Evolutionary conservation across 768 basidiomycete genomes (phyloP).

Genomic region (Lactifluus rugatus): DNA sequence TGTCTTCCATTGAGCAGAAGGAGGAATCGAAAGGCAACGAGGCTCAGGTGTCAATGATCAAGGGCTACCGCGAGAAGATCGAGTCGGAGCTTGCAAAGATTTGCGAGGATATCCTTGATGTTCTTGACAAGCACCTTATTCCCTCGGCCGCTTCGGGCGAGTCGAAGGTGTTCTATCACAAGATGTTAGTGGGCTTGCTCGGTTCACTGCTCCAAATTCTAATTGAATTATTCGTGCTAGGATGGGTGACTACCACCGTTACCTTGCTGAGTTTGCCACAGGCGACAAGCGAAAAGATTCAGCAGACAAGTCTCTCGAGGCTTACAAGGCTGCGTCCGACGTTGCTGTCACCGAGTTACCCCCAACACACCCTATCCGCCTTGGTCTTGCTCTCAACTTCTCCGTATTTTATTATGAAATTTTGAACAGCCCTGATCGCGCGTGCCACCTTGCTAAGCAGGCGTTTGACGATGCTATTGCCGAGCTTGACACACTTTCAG

Average conservation of each 20-base stretch:
- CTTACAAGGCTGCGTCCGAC: slow-evolving; percentile 96
- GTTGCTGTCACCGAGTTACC: slow-evolving; percentile 94
- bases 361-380: slow-evolving; percentile 94
- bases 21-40: slow-evolving; percentile 98
- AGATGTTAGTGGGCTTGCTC: slow-evolving; percentile 60
- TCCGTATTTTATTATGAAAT: slow-evolving; percentile 99
- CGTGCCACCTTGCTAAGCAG: slow-evolving; percentile 97
- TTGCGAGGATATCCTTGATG: slow-evolving; percentile 96
- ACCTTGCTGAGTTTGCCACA: slow-evolving; percentile 96
- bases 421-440: slow-evolving; percentile 96
- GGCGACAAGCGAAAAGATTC: slow-evolving; percentile 96
- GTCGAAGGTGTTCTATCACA: slow-evolving; percentile 99
- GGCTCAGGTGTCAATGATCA: slow-evolving; percentile 93
- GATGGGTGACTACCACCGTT: slow-evolving; percentile 99
- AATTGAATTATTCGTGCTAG: slow-evolving; percentile 31
- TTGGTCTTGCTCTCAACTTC: slow-evolving; percentile 98
- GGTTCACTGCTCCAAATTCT: not conserved
- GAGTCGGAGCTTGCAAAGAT: slow-evolving; percentile 95
- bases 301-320: slow-evolving; percentile 94
- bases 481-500: slow-evolving; percentile 96
- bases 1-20: slow-evolving; percentile 98
- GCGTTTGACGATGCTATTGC: slow-evolving; percentile 99
- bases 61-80: slow-evolving; percentile 96
- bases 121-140: slow-evolving; percentile 96
- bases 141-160: slow-evolving; percentile 95